Base-by-base conservation (phyloP, 2,329 filamentous ascomycete genomes). In the Neocucurbitaria cava region DNA sequence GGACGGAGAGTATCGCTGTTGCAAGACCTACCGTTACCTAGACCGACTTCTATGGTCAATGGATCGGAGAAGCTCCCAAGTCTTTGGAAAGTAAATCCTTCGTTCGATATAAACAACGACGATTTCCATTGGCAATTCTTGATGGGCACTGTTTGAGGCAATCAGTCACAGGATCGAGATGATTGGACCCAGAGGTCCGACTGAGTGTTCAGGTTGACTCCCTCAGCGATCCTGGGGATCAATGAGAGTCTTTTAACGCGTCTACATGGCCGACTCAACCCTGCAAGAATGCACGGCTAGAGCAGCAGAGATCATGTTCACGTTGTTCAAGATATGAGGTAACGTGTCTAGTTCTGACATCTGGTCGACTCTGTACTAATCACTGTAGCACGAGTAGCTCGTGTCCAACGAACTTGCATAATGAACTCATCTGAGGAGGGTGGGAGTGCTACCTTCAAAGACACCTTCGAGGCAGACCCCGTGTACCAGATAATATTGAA, bases 41-140 rank as follows among this genome's bases (percentile, higher is more conserved):
- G 68, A 20, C 61, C 62, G 11, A 71, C 70, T 44, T 64, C 66
- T 4, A 52, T 54, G 23, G 41, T 35, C 15, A 71, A 69, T 49
- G 66, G 66, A 20, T 45, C 54, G 4, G 68, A 73, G 17, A 59
- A 61, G 39, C 52, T 71, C 6, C 66, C 70, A 5, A 62, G 65
- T 36, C 54, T 67, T 9, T 72, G 70, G 61, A 72, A 72, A 28
- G 49, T 65, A 13, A 66, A 62, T 48, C 65, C 70, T 1, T 50
- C 62, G 3, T 62, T 72, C 36, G 71, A 75, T 31, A 66, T 74
- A 28, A 69, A 55, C 43, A 68, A 58, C 43, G 66, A 59, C 26
- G 68, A 72, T 11, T 74, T 75, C 43, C 66, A 65, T 28, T 74
- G 72, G 72, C 71, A 66, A 17, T 74, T 75, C 41, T 35, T 75